These are phyloP conservation scores for Nowakowskiella sp. DNA, from an alignment of 192 early-diverging fungal species.

Conservation along the genomic window DNA sequence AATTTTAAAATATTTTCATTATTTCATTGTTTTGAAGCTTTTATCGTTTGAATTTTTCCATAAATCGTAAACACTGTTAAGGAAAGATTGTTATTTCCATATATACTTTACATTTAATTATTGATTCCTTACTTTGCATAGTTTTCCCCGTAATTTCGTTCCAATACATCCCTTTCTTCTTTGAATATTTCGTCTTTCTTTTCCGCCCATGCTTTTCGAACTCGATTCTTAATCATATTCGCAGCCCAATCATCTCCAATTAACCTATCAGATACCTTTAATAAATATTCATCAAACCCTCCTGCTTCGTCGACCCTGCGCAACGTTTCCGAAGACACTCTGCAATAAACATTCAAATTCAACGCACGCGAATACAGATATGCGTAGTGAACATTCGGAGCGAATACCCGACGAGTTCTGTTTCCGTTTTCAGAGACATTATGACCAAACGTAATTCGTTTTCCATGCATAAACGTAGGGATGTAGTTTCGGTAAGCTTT, in stretches of 20 bases:
- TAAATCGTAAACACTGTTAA: no score
- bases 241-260: neutral
- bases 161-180: neutral
- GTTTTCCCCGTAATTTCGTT: neutral
- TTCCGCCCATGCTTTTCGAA: neutral
- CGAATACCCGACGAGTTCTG: constrained; percentile 26
- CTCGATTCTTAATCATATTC: neutral
- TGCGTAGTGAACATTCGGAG: constrained; percentile 43
- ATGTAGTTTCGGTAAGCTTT: constrained; percentile 19
- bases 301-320: constrained; percentile 33
- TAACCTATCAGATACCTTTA: constrained; percentile 11
- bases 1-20: no score
- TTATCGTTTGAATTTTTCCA: no score
- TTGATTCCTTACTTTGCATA: constrained; percentile 1
- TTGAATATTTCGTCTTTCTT: neutral
- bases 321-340: constrained; percentile 31
- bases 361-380: constrained; percentile 37
- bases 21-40: no score
- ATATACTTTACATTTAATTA: no score
- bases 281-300: constrained; percentile 46
- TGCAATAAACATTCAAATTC: constrained; percentile 38
- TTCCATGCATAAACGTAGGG: constrained; percentile 46
- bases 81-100: no score
- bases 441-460: constrained; percentile 41
- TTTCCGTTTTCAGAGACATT: constrained; percentile 27